phyloP scores from a whole-genome alignment of 352 stramenopile genomes.

The Phytophthora pluvialis region DNA sequence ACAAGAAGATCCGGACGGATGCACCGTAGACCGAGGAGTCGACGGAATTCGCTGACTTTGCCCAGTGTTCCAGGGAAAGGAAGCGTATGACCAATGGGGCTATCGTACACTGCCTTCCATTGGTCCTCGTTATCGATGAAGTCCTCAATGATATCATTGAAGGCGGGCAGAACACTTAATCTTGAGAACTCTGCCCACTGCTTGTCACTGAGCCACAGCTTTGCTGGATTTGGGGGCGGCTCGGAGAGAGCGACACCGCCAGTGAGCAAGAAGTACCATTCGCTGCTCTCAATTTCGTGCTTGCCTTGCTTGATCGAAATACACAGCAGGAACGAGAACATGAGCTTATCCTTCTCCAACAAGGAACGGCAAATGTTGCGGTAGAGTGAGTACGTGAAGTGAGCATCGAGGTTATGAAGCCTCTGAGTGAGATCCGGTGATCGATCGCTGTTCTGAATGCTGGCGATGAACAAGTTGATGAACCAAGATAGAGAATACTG shows the following conservation, averaged over 20 bases:
- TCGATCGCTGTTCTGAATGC: constrained; percentile 87
- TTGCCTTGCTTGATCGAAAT: constrained; percentile 88
- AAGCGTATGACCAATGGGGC: constrained; percentile 75
- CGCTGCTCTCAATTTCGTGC: constrained; percentile 75
- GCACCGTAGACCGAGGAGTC: constrained; percentile 80
- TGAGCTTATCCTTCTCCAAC: constrained; percentile 94
- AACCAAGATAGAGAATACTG: constrained; percentile 95
- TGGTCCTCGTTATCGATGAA: constrained; percentile 78
- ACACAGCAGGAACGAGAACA: constrained; percentile 93
- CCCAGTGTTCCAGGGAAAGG: constrained; percentile 76
- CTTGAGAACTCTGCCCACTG: constrained; percentile 94
- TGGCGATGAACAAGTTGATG: constrained; percentile 91
- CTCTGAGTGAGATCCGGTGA: constrained; percentile 76
- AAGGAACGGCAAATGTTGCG: constrained; percentile 93
- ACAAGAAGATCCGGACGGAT: constrained; percentile 89
- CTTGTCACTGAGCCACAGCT: constrained; percentile 92
- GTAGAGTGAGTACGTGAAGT: constrained; percentile 94
- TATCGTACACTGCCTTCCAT: constrained; percentile 93
- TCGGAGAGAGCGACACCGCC: constrained; percentile 91
- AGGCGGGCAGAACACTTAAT: constrained; percentile 80
- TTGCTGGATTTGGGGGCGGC: constrained; percentile 90
- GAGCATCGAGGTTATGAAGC: constrained; percentile 81
- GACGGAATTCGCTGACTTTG: constrained; percentile 69
- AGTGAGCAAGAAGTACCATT: constrained; percentile 96
- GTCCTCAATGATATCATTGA: constrained; percentile 80